These are phyloP conservation scores for Symbiodinium pilosum DNA, from an alignment of 73 alveolate genomes.

Conservation along the genomic window DNA sequence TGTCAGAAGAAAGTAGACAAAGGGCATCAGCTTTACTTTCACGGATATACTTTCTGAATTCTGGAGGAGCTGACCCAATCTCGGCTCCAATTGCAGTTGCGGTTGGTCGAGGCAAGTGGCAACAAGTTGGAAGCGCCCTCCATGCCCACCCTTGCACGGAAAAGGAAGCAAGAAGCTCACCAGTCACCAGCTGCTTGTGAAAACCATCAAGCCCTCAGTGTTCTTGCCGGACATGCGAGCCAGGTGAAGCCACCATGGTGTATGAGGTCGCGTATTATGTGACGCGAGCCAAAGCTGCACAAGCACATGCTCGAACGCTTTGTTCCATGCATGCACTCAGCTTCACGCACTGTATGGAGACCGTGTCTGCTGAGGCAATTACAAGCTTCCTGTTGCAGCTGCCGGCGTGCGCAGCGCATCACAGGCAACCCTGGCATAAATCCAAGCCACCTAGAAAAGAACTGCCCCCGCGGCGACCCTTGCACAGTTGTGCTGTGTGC, in stretches of 20 bases:
- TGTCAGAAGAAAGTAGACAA: no score
- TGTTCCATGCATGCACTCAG: not conserved
- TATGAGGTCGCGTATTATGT: constrained; percentile 36
- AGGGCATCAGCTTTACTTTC: no score
- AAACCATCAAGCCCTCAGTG: no score
- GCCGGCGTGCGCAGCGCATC: constrained; percentile 46
- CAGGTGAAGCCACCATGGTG: constrained; percentile 64
- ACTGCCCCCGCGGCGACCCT: no score
- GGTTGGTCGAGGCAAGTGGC: constrained; percentile 17
- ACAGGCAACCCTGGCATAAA: not conserved
- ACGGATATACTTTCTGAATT: no score
- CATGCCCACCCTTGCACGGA: no score
- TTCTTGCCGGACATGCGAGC: not conserved
- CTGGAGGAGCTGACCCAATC: constrained; percentile 44
- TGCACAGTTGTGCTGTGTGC: not conserved
- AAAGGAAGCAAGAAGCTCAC: no score
- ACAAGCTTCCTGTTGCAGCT: constrained; percentile 67
- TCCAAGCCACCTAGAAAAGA: not conserved
- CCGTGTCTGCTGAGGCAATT: not conserved
- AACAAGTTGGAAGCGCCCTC: no score
- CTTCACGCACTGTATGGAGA: not conserved
- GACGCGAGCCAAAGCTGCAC: not conserved
- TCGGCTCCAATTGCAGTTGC: constrained; percentile 33
- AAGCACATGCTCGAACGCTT: not conserved
- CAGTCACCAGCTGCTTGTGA: no score